phyloP scores from a whole-genome alignment of 495 filamentous ascomycete genomes.

The Penicillium silybi region DNA sequence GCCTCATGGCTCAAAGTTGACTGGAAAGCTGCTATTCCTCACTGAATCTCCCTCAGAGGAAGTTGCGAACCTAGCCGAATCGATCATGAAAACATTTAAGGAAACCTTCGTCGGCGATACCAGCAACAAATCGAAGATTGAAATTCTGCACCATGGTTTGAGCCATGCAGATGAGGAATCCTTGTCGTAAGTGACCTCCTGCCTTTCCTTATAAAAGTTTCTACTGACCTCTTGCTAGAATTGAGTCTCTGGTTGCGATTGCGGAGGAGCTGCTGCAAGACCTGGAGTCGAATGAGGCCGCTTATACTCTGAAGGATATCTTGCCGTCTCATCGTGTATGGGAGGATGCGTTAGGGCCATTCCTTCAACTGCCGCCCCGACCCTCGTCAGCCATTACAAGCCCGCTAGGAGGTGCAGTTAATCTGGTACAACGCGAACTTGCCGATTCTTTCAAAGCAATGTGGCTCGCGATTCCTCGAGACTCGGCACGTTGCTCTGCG shows the following conservation, averaged over 20 bases:
- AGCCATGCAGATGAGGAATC: conserved; percentile 48
- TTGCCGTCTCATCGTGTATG: conserved; percentile 48
- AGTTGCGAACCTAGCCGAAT: conserved; percentile 48
- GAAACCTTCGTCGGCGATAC: conserved; percentile 33
- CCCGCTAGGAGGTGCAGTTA: conserved; percentile 64
- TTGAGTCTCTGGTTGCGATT: conserved; percentile 52
- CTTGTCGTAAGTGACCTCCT: conserved; percentile 40
- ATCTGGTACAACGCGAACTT: conserved; percentile 49
- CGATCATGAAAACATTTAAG: conserved; percentile 39
- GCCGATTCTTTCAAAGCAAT: conserved; percentile 22
- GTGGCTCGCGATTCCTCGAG: conserved; percentile 43
- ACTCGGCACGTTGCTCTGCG: conserved; percentile 64
- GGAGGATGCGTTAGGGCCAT: conserved; percentile 50
- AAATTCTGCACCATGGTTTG: conserved; percentile 52
- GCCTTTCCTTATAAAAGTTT: background rate
- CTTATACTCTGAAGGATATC: conserved; percentile 34
- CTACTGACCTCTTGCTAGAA: conserved; percentile 30
- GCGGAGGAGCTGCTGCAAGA: conserved; percentile 49
- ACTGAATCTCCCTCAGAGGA: conserved; percentile 53
- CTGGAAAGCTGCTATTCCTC: conserved; percentile 54
- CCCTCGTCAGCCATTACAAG: conserved; percentile 67
- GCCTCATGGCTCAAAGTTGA: conserved; percentile 47
- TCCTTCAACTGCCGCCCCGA: conserved; percentile 55
- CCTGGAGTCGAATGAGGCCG: conserved; percentile 25
- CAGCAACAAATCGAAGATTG: conserved; percentile 38